Evolutionary conservation across 2,329 filamentous ascomycete species (phyloP), one percentile per base, ranked within the genome.

Genomic region (Aspergillus udagawae): DNA sequence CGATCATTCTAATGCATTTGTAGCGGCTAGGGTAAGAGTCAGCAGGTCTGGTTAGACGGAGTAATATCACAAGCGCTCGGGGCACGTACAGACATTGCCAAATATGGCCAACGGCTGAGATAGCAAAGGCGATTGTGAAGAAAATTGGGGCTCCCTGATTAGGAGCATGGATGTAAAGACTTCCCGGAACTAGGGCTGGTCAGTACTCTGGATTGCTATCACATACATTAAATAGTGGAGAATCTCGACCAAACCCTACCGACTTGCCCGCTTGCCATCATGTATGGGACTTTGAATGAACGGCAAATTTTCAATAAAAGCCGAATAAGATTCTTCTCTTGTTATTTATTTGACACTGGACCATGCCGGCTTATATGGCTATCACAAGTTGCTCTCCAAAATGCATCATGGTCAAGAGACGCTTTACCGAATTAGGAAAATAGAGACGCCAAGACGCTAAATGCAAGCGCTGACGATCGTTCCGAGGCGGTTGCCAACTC

Each of bases 1-100:
- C 70, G 0, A 82, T 84, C 14, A 85, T 73, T 52, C 77, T 78
- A 80, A 82, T 86, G 62, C 78, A 82, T 60, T 81, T 82, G 65
- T 85, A 83, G 54, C 74, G 80, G 48, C 83, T 61, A n/a, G 51
- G 41, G 7, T 20, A 27, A 14, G 20, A 38, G 7, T 29, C 41
- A 25, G 17, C 8, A 29, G 9, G 8, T 29, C 28, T 29, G 28
- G 10, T 3, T 29, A 9, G 10, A 29, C 2, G 28, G 9, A 29
- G 28, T 9, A 1, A 29, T 29, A 29, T 28, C 28, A 1, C 28
- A 29, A 9, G 28, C 10, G 3, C 9, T 29, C 28, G 10, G 28
- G 28, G 9, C 6, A 75, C 80, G 72, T 68, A 86, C 84, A 76
- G 72, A 63, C 79, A 83, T 65, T 85, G 83, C 70, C 78, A 85